Percentiles rank a stretch among this genome's conserved stretches.
Conservation (phyloP, 2,329 filamentous ascomycete genomes). For the Elsinoe perseae region DNA sequence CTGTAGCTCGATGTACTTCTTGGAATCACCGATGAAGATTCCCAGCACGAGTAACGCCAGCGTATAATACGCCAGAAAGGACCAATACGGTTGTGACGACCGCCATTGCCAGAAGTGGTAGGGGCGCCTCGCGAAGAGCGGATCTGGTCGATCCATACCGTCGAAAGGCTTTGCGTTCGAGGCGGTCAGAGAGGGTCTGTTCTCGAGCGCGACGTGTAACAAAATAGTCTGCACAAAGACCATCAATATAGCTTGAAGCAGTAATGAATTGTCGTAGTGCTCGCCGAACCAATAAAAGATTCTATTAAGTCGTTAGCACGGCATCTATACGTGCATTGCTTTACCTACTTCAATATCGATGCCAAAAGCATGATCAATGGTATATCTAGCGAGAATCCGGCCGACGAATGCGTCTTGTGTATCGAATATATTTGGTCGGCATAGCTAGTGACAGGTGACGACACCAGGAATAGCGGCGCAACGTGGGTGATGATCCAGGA, state of each 20-base stretch:
- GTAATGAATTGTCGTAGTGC: slow-evolving; percentile 51
- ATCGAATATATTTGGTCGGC: slow-evolving; percentile 60
- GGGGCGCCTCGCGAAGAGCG: slow-evolving; percentile 43
- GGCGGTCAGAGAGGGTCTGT: slow-evolving; percentile 40
- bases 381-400: slow-evolving; percentile 59
- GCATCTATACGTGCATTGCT: neutral
- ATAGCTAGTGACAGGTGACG: slow-evolving; percentile 58
- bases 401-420: slow-evolving; percentile 51
- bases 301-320: slow-evolving; percentile 30
- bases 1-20: slow-evolving; percentile 57
- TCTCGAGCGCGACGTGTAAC: slow-evolving; percentile 53
- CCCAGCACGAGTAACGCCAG: slow-evolving; percentile 55
- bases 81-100: slow-evolving; percentile 69
- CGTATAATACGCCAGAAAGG: slow-evolving; percentile 63
- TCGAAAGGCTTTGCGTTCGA: slow-evolving; percentile 51
- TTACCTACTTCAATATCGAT: slow-evolving; percentile 51
- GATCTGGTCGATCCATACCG: slow-evolving; percentile 29
- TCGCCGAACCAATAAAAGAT: slow-evolving; percentile 60
- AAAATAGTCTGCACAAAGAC: slow-evolving; percentile 50
- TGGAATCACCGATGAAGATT: slow-evolving; percentile 54
- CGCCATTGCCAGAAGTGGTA: slow-evolving; percentile 82
- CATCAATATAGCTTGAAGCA: slow-evolving; percentile 55
- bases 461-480: slow-evolving; percentile 43
- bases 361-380: slow-evolving; percentile 60
- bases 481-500: slow-evolving; percentile 30